A percentile compares a stretch with the other conserved stretches of the same genome.
phyloP scores from a whole-genome alignment of 2,329 filamentous ascomycete species.

The Exserohilum turcica region DNA sequence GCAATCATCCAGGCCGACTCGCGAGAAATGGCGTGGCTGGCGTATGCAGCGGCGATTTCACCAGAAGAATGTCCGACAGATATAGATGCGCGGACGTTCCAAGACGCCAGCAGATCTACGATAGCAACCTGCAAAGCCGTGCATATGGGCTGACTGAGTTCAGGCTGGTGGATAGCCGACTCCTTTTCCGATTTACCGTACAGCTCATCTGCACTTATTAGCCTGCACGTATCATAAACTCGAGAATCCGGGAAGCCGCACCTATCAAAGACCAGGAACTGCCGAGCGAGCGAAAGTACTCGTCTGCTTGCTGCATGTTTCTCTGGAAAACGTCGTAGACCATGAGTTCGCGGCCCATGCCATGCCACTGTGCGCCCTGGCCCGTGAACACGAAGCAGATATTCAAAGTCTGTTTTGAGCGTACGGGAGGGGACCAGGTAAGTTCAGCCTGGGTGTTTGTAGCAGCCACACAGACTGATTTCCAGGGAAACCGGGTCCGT shows the following conservation, averaged over 20 bases:
- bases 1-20: slow-evolving; percentile 21
- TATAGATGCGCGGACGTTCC: slow-evolving; percentile 16
- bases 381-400: slow-evolving; percentile 36
- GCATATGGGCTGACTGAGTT: slow-evolving; percentile 27
- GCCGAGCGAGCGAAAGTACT: slow-evolving; percentile 17
- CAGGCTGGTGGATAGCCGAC: slow-evolving; percentile 17
- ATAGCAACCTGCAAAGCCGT: slow-evolving; percentile 29
- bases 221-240: neutral
- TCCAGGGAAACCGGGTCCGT: slow-evolving; percentile 18
- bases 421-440: slow-evolving; percentile 6
- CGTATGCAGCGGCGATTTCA: slow-evolving; percentile 43
- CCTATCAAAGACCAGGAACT: slow-evolving; percentile 20
- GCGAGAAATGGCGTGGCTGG: slow-evolving; percentile 13
- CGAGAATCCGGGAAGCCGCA: neutral
- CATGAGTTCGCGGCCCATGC: slow-evolving; percentile 33
- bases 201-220: slow-evolving; percentile 12
- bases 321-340: slow-evolving; percentile 15
- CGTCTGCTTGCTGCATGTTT: slow-evolving; percentile 15
- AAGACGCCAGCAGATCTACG: slow-evolving; percentile 20
- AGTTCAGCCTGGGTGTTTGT: neutral
- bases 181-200: slow-evolving; percentile 8
- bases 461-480: slow-evolving; percentile 1
- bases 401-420: neutral
- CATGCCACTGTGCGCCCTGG: slow-evolving; percentile 38
- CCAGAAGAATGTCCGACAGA: slow-evolving; percentile 42